These are phyloP conservation scores for Phylloporus sp. DNA, from an alignment of 768 basidiomycete species.

Conservation along the genomic window DNA sequence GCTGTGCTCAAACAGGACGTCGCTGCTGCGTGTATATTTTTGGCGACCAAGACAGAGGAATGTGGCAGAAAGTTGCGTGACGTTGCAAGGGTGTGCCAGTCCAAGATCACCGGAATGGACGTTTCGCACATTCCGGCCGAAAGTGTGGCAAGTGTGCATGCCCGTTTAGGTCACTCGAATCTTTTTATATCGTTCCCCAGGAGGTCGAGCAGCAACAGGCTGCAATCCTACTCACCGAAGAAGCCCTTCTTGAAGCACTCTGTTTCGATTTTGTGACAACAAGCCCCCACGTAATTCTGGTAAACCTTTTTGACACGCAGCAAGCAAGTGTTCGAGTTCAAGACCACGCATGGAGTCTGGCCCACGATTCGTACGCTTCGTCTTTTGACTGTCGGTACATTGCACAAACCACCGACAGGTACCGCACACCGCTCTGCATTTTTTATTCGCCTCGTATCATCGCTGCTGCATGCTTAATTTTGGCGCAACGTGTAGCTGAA, in stretches of 20 bases:
- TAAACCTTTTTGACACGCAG: conserved; percentile 62
- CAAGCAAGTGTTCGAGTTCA: conserved; percentile 47
- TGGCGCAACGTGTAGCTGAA: conserved; percentile 68
- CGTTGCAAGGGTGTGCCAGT: conserved; percentile 68
- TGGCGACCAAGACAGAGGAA: conserved; percentile 90
- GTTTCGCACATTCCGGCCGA: conserved; percentile 54
- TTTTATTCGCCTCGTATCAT: conserved; percentile 64
- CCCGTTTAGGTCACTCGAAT: neutral
- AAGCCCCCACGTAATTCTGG: conserved; percentile 70
- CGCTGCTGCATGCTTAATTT: conserved; percentile 71
- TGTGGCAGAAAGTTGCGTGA: conserved; percentile 84
- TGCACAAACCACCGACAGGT: conserved; percentile 39
- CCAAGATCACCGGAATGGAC: conserved; percentile 58
- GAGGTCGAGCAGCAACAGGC: conserved; percentile 70
- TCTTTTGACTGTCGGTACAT: neutral
- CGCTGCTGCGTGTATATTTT: conserved; percentile 80
- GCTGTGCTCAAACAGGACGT: conserved; percentile 50
- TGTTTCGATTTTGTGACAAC: conserved; percentile 82
- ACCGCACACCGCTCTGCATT: conserved; percentile 74
- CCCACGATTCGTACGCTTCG: conserved; percentile 74
- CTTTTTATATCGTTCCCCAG: conserved; percentile 34
- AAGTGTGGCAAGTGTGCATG: conserved; percentile 48
- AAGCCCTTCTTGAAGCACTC: conserved; percentile 72
- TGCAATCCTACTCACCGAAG: conserved; percentile 69
- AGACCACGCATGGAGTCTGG: conserved; percentile 81